These are phyloP conservation scores for Ogataea naganishii DNA, from an alignment of 805 yeast species.

Conservation along the genomic window DNA sequence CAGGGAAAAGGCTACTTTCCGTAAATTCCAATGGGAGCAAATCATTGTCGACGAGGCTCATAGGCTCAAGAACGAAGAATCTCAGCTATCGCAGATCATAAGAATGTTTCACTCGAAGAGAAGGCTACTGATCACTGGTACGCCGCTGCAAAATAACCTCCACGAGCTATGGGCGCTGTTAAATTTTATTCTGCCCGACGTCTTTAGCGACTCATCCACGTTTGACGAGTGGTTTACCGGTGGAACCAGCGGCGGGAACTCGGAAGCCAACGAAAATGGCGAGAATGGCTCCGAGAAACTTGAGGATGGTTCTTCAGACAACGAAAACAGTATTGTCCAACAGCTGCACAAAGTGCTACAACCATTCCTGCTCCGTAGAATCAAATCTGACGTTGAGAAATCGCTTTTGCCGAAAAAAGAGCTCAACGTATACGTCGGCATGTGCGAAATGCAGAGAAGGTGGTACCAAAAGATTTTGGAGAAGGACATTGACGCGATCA, in stretches of 20 bases:
- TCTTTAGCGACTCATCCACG: constrained; percentile 62
- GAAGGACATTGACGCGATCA: constrained; percentile 77
- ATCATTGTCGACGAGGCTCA: constrained; percentile 80
- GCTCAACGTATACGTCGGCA: constrained; percentile 61
- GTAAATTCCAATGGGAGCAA: constrained; percentile 67
- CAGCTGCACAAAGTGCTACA: constrained; percentile 70
- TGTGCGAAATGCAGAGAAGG: constrained; percentile 70
- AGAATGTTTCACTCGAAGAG: constrained; percentile 64
- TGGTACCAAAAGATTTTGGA: constrained; percentile 75
- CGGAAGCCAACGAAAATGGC: constrained; percentile 29
- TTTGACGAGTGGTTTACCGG: constrained; percentile 73
- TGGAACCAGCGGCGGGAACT: no score
- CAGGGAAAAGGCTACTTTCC: constrained; percentile 58
- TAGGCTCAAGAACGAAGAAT: constrained; percentile 71
- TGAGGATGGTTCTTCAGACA: constrained; percentile 7
- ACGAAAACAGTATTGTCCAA: constrained; percentile 40
- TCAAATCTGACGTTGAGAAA: constrained; percentile 75
- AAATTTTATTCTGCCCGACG: constrained; percentile 71
- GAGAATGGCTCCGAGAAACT: constrained; percentile 19
- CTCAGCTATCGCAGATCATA: constrained; percentile 63
- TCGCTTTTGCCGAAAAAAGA: constrained; percentile 70
- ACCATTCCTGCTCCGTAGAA: constrained; percentile 69
- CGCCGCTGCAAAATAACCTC: constrained; percentile 72
- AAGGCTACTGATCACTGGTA: constrained; percentile 70
- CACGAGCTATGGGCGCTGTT: constrained; percentile 78